Evolutionary conservation across 1,284 basidiomycete genomes (phyloP), one percentile per base, ranked within the genome.

Genomic region (Puccinia coronata): DNA sequence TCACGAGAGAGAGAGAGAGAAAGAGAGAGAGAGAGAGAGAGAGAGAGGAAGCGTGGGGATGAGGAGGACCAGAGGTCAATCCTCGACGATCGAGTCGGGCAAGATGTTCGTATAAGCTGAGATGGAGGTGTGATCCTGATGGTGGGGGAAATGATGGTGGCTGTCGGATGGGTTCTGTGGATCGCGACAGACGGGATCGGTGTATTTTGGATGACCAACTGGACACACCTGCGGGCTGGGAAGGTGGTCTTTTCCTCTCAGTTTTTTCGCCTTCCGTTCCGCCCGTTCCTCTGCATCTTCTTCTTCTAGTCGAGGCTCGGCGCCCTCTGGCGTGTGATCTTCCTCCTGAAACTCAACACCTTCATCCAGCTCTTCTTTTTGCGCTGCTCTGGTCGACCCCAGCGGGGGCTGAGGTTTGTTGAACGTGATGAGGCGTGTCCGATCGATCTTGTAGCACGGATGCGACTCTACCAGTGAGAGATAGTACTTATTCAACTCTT

Each of bases 401-500:
- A 4, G n/a, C 3, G n/a, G n/a, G 6, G 55, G 3, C 11, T 57
- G 55, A 12, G 12, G 55, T 9, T 25, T 9, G n/a, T 57, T 20
- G 51, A 6, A 5, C 9, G 51, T 53, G 16, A 23, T 57, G 23
- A 28, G 2, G n/a, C n/a, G 11, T 28, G 55, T 25, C 28, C 55
- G 18, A 25, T 25, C 55, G 55, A 57, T 57, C 55, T 57, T 57
- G n/a, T 57, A 57, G 55, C n/a, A 57, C 4, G 75, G 47, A 67
- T 77, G 75, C 39, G 75, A 65, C 23, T 77, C 39, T 51, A 77
- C 63, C 34, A 77, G 36, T 34, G 75, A 77, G 49, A 77, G 75
- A 67, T 77, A 77, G 47, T 77, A 77, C n/a, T 51, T 41, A 67
- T 65, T 67, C 18, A 77, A 67, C 25, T 49, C 61, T 77, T 77